These are phyloP conservation scores for Diaporthe sp. DNA, from an alignment of 2,329 filamentous ascomycete species.

Conservation along the genomic window DNA sequence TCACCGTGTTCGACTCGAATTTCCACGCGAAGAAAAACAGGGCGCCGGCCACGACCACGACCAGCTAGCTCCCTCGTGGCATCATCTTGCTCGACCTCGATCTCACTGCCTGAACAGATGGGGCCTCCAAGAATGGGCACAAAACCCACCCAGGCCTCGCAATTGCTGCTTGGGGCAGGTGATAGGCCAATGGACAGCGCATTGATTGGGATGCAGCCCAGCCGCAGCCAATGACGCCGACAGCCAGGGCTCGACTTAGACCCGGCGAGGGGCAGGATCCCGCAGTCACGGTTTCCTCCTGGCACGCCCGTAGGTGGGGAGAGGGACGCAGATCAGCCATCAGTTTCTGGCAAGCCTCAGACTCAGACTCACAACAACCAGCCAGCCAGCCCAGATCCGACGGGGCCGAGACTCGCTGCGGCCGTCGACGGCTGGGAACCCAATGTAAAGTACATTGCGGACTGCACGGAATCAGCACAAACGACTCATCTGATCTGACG, in stretches of 20 bases:
- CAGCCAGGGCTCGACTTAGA: constrained; percentile 31
- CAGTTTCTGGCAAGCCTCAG: constrained; percentile 24
- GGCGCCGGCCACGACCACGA: constrained; percentile 12
- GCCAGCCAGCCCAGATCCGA: background rate
- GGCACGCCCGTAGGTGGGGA: constrained; percentile 6
- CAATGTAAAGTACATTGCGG: background rate
- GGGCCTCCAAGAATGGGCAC: background rate
- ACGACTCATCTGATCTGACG: constrained; percentile 34
- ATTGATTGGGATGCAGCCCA: constrained; percentile 39
- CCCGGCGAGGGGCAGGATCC: constrained; percentile 29
- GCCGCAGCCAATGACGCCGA: constrained; percentile 41
- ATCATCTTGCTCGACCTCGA: constrained; percentile 1
- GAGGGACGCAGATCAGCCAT: constrained; percentile 6
- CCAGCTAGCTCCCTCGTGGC: background rate
- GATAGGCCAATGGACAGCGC: constrained; percentile 44
- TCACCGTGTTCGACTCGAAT: constrained; percentile 39
- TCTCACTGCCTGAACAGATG: background rate
- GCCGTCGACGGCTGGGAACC: background rate
- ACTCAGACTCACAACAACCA: constrained; percentile 1
- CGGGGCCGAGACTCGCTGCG: constrained; percentile 1
- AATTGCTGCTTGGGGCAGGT: constrained; percentile 38
- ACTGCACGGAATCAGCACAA: constrained; percentile 17
- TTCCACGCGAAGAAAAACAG: constrained; percentile 14
- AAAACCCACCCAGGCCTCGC: constrained; percentile 16
- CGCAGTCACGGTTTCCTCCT: constrained; percentile 28